Base-by-base conservation (phyloP, 371 early-diverging fungal species). In the Zopfochytrium polystomum region DNA sequence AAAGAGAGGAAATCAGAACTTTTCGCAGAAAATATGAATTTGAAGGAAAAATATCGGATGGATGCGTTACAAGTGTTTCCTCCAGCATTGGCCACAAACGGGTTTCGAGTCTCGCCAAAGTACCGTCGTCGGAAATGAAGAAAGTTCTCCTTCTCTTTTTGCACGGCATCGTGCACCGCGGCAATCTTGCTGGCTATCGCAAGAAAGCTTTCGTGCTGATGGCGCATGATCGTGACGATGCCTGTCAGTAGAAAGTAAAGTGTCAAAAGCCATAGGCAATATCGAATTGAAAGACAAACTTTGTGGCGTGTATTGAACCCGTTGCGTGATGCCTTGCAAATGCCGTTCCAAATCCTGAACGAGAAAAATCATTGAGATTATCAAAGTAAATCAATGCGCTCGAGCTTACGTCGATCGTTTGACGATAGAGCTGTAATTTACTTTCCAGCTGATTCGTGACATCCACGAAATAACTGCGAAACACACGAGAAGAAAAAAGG, bases 181-280 rank as follows among this genome's bases (percentile, higher is more conserved):
- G 87, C 84, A 4, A 86, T 81, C 46, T 76, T 79, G 31, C 75
- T 72, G 1, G 86, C 82, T 29, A 87, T 63, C 22, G 83, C 77
- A 18, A 88, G 64, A 65, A 88, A 85, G 7, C 80, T 75, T 26
- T 80, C 73, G 57, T 88, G 81, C 58, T 88, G 89, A 56, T 73
- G 70, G 47, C 79, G 71, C 71, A 88, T 67, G 44, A 80, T 71
- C n/a, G 78, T 76, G 5, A 74, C 59, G 35, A 82, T 65, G 0
- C 75, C 75, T 76, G 44, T 52, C 11, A 22, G 31, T 27, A 20
- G 0, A 2, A 31, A 22, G 58, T 1, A 26, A 0, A 30, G n/a
- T 13, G 2, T 1, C 11, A 50, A 67, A 15, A 31, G 22, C 33
- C 30, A 52, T 34, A 7, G 23, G n/a, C 15, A 54, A 55, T 23